phyloP scores from a whole-genome alignment of 208 protist species.

The Leishmania arabica region DNA sequence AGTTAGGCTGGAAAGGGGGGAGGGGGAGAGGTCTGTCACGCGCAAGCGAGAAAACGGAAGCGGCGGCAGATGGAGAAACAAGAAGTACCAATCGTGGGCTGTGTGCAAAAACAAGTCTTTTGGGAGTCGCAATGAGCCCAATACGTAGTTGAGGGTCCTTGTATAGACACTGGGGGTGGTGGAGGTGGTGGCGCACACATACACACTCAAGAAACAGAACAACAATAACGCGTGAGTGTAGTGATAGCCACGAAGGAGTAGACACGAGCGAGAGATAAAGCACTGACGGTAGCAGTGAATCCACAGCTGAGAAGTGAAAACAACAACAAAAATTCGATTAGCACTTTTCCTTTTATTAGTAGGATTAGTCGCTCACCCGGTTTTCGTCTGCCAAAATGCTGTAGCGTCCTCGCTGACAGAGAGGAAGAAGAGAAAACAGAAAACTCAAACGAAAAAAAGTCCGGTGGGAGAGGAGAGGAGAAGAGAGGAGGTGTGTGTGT shows the following conservation, averaged over 20 bases:
- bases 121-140: background rate
- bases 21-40: background rate
- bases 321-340: background rate
- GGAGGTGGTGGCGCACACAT: background rate
- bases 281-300: background rate
- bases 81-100: background rate
- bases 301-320: background rate
- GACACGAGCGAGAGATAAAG: background rate
- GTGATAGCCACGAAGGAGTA: conserved; percentile 1
- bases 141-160: background rate
- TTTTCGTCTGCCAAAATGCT: background rate
- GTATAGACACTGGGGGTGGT: background rate
- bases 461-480: background rate
- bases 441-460: conserved; percentile 2
- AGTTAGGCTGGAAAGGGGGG: background rate
- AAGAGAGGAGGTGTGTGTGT: background rate
- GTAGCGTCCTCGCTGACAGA: background rate
- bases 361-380: background rate
- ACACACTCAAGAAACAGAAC: background rate
- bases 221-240: conserved; percentile 7
- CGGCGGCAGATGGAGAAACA: background rate
- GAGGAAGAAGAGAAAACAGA: background rate
- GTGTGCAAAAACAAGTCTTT: background rate
- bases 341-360: background rate
- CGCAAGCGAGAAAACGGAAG: background rate